Evolutionary conservation across 495 filamentous ascomycete genomes (phyloP), one percentile per base, ranked within the genome.

Genomic region (Hypoxylon intermedium): DNA sequence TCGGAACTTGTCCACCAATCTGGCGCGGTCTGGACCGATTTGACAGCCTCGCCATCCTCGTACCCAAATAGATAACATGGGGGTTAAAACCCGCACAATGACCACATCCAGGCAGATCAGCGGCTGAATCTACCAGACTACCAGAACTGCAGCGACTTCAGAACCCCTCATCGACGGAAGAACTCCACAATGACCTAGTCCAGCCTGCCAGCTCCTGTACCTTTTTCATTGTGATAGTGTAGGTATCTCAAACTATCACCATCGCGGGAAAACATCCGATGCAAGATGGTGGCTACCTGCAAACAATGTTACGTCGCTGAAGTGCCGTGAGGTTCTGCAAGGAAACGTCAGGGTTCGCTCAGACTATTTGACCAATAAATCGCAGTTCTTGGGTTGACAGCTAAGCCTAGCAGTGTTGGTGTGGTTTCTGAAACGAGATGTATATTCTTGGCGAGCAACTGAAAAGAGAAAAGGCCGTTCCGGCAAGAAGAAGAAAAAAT

Each of bases 21-120:
- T n/a, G 19, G 38, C 33, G 30, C 43, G 46, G 62, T 65, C 62
- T 60, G 52, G 56, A 57, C 56, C 62, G 31, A 40, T 52, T 37
- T 44, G 46, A 57, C 34, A 46, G 52, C 51, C 45, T 60, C 52
- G 41, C 48, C 33, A 31, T 40, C 55, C 28, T 40, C 37, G 19
- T 47, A 53, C 34, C 38, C n/a, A 36, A 58, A 19, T 42, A 36
- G 53, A 52, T 36, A 64, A 23, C 48, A 59, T 64, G 60, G 60
- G 51, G 45, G 37, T 43, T 19, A 9, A 40, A 64, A 26, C 23
- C 60, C 60, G 51, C 60, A 42, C 18, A 16, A 44, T 34, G 19
- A 23, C 56, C 43, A 26, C 40, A 57, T 60, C 47, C 19, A 49
- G 37, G 51, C n/a, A 53, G 62, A 60, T 65, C 62, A 47, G 41